These are phyloP conservation scores for Geosmithia morbida DNA, from an alignment of 2,329 filamentous ascomycete species.

Conservation along the genomic window DNA sequence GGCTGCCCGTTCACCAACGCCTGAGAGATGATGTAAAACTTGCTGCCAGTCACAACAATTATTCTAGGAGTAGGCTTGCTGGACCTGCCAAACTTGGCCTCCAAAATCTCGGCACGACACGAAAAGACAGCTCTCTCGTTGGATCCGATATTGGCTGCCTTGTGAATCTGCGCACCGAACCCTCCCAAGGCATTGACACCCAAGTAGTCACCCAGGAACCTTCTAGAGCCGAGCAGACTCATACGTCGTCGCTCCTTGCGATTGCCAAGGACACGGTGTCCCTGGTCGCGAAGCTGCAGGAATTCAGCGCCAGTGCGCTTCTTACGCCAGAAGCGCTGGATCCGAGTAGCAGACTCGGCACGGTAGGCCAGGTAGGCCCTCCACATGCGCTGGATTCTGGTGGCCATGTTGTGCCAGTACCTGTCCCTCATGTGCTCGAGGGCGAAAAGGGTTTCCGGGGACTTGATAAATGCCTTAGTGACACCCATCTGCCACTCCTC, in stretches of 20 bases:
- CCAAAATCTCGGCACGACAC: constrained; percentile 75
- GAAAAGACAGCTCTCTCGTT: constrained; percentile 77
- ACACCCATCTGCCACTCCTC: constrained; percentile 97
- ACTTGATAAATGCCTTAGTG: constrained; percentile 96
- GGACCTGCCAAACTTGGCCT: constrained; percentile 91
- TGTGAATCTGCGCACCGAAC: constrained; percentile 67
- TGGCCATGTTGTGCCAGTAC: constrained; percentile 99
- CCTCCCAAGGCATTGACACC: constrained; percentile 71
- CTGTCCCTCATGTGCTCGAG: constrained; percentile 94
- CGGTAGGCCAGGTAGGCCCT: constrained; percentile 89
- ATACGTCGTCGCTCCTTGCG: constrained; percentile 86
- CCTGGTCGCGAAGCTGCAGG: constrained; percentile 74
- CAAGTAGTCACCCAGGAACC: constrained; percentile 91
- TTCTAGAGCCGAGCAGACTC: constrained; percentile 79
- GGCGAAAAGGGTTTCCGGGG: constrained; percentile 90
- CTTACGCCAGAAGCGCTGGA: constrained; percentile 91
- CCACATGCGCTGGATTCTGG: constrained; percentile 94
- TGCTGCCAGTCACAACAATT: constrained; percentile 69
- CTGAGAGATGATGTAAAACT: constrained; percentile 82
- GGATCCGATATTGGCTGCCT: constrained; percentile 52
- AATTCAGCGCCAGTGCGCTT: constrained; percentile 84
- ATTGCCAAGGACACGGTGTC: constrained; percentile 65
- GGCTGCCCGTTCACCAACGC: constrained; percentile 68
- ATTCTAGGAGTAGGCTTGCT: constrained; percentile 84
- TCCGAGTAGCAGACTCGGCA: constrained; percentile 80